These are phyloP conservation scores for Eutrema salsugineum DNA, from an alignment of 441 rosid genomes.

Conservation along the genomic window DNA sequence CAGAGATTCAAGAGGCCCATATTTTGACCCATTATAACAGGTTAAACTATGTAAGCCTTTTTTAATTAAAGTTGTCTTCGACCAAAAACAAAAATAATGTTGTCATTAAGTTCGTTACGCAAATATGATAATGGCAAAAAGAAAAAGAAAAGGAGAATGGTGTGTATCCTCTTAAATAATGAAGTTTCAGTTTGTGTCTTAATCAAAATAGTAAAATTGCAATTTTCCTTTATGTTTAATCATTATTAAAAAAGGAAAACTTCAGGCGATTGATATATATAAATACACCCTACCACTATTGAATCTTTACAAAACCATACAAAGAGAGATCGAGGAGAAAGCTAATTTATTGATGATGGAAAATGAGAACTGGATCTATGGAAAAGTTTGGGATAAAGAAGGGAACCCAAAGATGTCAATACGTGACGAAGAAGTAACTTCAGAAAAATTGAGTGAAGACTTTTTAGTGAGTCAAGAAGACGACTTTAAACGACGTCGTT, in stretches of 20 bases:
- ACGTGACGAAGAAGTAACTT: not conserved
- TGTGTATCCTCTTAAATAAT: no score
- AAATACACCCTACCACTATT: not conserved
- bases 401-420: constrained; percentile 5
- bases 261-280: not conserved
- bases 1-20: no score
- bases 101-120: no score
- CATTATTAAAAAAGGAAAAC: not conserved
- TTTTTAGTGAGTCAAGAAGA: not conserved
- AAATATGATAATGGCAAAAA: no score
- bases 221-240: no score
- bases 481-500: constrained; percentile 4
- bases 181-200: not conserved
- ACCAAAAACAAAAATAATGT: no score
- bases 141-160: no score
- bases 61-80: no score
- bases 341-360: not conserved
- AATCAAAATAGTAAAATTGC: no score
- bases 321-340: not conserved
- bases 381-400: constrained; percentile 11
- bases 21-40: no score
- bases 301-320: not conserved
- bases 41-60: no score
- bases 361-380: constrained; percentile 2
- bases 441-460: not conserved